Percentiles rank a stretch among this genome's conserved stretches.
Evolutionary conservation across 805 yeast genomes (phyloP).

Genomic region (Zygoascus bituminiphila): DNA sequence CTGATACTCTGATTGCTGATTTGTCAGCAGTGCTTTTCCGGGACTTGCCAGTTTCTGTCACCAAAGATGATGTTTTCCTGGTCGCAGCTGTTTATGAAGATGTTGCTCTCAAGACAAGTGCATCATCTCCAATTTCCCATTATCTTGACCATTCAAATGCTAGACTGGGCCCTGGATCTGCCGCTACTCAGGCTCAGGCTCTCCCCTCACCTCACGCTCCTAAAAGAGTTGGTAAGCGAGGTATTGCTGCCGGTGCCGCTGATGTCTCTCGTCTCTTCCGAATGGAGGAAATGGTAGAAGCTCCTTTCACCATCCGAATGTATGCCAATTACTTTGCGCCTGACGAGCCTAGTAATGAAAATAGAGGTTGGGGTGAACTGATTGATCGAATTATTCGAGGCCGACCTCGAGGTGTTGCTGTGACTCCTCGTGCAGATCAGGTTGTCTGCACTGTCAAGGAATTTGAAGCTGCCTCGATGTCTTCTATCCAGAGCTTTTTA

Average conservation of each 20-base stretch:
- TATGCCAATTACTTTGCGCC: conserved; percentile 58
- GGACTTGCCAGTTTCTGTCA: conserved; percentile 57
- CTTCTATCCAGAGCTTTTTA: conserved; percentile 26
- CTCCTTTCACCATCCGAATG: conserved; percentile 58
- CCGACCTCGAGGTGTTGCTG: conserved; percentile 59
- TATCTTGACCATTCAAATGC: conserved; percentile 3
- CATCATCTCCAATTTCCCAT: conserved; percentile 6
- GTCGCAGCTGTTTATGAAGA: conserved; percentile 72
- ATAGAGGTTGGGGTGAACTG: conserved; percentile 85
- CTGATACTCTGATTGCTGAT: conserved; percentile 55
- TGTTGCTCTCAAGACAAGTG: conserved; percentile 35
- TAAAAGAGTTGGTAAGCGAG: conserved; percentile 45
- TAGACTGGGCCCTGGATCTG: conserved; percentile 17
- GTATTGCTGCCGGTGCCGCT: conserved; percentile 82
- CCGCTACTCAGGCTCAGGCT: background rate
- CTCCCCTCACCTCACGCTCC: conserved; percentile 5
- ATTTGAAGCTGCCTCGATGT: conserved; percentile 37
- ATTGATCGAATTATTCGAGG: conserved; percentile 72
- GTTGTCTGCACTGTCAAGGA: conserved; percentile 67
- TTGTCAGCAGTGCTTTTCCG: conserved; percentile 73
- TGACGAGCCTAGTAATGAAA: conserved; percentile 35
- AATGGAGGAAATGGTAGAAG: conserved; percentile 54
- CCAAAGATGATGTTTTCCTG: conserved; percentile 57
- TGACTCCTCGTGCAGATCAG: conserved; percentile 71
- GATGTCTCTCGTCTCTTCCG: conserved; percentile 76